These are phyloP conservation scores for Schizothecium vesticola DNA, from an alignment of 495 filamentous ascomycete species.

Conservation along the genomic window DNA sequence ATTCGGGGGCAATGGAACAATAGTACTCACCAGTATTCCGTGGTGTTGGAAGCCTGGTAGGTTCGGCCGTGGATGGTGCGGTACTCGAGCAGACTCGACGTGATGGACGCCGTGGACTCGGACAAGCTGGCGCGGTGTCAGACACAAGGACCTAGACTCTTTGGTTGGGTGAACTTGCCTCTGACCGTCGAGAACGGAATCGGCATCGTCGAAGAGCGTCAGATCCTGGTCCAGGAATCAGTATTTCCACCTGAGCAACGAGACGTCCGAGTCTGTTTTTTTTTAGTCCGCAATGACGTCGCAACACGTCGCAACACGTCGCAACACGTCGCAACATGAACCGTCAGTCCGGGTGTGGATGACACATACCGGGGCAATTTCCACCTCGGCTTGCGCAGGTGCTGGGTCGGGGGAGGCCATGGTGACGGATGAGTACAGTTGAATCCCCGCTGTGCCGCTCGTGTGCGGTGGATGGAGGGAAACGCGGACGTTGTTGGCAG, in stretches of 20 bases:
- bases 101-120: slow-evolving; percentile 37
- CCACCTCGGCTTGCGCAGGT: not conserved
- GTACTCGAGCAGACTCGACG: slow-evolving; percentile 43
- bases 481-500: not conserved
- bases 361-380: not conserved
- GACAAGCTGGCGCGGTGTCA: slow-evolving; percentile 13
- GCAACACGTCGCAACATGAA: no score
- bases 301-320: no score
- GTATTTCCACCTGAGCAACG: not conserved
- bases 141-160: not conserved
- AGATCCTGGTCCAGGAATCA: not conserved
- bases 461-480: not conserved
- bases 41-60: slow-evolving; percentile 22
- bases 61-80: slow-evolving; percentile 37
- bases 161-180: not conserved
- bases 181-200: not conserved
- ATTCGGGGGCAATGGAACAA: not conserved
- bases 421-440: not conserved
- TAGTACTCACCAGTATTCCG: slow-evolving; percentile 1
- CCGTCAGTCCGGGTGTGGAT: not conserved
- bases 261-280: no score
- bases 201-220: not conserved
- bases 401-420: not conserved
- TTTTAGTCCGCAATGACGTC: not conserved
- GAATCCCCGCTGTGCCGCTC: not conserved